These are phyloP conservation scores for Litsea cubeba DNA, from an alignment of 164 flowering plant genomes.

Conservation along the genomic window DNA sequence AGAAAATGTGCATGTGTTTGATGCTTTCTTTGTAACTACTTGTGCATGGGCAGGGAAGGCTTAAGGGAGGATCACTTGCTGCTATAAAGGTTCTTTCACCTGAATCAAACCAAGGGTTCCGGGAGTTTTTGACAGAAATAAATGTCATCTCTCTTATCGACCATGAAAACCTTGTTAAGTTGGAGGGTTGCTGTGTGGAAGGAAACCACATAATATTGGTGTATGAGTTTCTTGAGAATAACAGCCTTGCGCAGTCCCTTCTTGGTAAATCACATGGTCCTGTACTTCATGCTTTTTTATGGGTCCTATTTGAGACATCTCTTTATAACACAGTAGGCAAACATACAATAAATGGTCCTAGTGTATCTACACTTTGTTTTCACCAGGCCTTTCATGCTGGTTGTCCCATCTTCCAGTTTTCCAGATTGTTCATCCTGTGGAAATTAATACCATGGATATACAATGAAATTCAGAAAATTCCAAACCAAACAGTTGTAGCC, in stretches of 20 bases:
- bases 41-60: constrained; percentile 57
- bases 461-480: too few species aligned
- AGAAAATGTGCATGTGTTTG: too few species aligned
- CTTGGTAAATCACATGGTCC: constrained; percentile 44
- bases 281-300: neutral
- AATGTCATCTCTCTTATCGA: constrained; percentile 57
- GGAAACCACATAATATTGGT: constrained; percentile 76
- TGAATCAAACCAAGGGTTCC: constrained; percentile 76
- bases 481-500: too few species aligned
- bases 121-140: constrained; percentile 82
- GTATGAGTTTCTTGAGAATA: constrained; percentile 81
- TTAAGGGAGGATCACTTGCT: constrained; percentile 56
- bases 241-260: constrained; percentile 79
- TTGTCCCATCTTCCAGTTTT: too few species aligned
- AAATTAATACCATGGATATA: too few species aligned
- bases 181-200: constrained; percentile 91
- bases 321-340: too few species aligned
- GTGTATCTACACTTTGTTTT: too few species aligned
- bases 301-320: constrained; percentile 1
- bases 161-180: constrained; percentile 81
- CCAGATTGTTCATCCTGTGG: too few species aligned
- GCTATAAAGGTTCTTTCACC: constrained; percentile 91
- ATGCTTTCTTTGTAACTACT: neutral
- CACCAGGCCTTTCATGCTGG: too few species aligned
- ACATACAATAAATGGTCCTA: too few species aligned